phyloP scores from a whole-genome alignment of 2,329 filamentous ascomycete species.

The Rhynchosporium secalis region DNA sequence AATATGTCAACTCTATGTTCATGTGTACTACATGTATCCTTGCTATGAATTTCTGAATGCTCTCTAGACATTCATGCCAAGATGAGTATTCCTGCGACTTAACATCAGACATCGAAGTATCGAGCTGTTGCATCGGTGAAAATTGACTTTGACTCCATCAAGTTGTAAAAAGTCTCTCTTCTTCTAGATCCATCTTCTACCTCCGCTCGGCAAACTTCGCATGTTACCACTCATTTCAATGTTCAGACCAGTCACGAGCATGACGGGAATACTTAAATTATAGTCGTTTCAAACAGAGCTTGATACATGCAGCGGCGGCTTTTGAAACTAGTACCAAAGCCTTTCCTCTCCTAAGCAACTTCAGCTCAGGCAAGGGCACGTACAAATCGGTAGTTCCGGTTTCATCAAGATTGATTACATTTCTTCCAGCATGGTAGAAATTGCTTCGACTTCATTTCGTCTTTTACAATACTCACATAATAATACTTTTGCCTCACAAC shows the following conservation, averaged over 20 bases:
- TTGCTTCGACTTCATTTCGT: background rate
- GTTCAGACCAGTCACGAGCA: background rate
- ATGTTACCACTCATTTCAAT: background rate
- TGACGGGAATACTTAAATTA: conserved; percentile 6
- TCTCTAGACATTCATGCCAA: background rate
- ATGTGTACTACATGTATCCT: no score
- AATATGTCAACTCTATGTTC: no score
- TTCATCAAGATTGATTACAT: no score
- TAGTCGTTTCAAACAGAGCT: conserved; percentile 10
- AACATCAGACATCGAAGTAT: background rate
- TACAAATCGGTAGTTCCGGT: background rate
- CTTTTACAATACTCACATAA: background rate
- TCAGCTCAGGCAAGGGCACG: conserved; percentile 4
- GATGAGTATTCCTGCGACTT: background rate
- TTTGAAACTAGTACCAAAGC: background rate
- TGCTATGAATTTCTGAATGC: background rate
- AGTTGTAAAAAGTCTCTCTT: no score
- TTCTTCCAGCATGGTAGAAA: no score
- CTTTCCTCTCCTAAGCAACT: background rate
- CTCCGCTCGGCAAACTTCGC: conserved; percentile 3
- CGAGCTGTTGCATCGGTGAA: background rate
- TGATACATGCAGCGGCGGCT: conserved; percentile 8
- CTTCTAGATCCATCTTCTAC: background rate
- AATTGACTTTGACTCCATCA: no score
- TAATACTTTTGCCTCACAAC: background rate